Percentiles rank a stretch among this genome's conserved stretches.
Evolutionary conservation across 2,329 filamentous ascomycete genomes (phyloP).

Genomic region (Fusarium sp.): DNA sequence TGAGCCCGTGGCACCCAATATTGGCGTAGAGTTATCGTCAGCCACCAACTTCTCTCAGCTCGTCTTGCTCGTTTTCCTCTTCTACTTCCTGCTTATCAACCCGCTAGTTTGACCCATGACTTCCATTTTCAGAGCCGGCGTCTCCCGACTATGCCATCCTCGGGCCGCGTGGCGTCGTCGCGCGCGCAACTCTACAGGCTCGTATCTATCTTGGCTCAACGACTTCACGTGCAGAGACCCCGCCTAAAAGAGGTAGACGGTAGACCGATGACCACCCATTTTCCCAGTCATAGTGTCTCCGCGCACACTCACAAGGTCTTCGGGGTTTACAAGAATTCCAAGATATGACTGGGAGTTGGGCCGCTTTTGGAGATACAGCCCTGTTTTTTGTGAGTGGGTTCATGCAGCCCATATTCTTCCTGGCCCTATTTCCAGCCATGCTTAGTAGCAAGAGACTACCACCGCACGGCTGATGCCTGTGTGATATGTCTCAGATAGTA

Average conservation of each 20-base stretch:
- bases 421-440: slow-evolving; percentile 17
- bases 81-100: slow-evolving; percentile 27
- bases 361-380: slow-evolving; percentile 37
- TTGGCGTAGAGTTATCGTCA: slow-evolving; percentile 32
- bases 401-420: slow-evolving; percentile 25
- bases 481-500: slow-evolving; percentile 32
- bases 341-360: slow-evolving; percentile 41
- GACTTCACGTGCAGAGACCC: slow-evolving; percentile 46
- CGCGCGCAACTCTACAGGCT: slow-evolving; percentile 37
- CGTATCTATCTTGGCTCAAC: slow-evolving; percentile 30
- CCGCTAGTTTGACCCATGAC: slow-evolving; percentile 44
- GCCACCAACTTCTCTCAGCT: slow-evolving; percentile 43
- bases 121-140: slow-evolving; percentile 41
- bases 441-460: not conserved
- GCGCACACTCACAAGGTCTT: slow-evolving; percentile 39
- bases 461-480: slow-evolving; percentile 35
- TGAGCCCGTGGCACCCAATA: slow-evolving; percentile 26
- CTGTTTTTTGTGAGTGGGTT: slow-evolving; percentile 38
- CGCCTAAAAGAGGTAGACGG: slow-evolving; percentile 5
- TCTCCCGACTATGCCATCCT: slow-evolving; percentile 32
- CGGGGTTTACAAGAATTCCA: slow-evolving; percentile 35
- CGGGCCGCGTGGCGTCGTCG: slow-evolving; percentile 45
- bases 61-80: slow-evolving; percentile 2
- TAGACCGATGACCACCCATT: slow-evolving; percentile 47
- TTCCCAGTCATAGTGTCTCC: slow-evolving; percentile 16